phyloP scores from a whole-genome alignment of 2,329 filamentous ascomycete genomes.

The Nemania serpens region DNA sequence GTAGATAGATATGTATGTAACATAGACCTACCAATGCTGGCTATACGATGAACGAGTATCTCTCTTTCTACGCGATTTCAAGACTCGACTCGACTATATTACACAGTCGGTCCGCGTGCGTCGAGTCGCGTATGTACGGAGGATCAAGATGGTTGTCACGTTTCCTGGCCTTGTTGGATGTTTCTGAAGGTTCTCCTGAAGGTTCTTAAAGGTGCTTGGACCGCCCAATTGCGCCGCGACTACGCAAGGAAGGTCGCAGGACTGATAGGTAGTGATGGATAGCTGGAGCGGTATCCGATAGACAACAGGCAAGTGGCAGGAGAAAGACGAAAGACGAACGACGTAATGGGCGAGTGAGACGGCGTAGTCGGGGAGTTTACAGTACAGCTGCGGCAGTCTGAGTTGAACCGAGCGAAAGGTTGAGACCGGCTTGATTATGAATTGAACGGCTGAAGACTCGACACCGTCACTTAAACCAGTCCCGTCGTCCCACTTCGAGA shows the following conservation, averaged over 20 bases:
- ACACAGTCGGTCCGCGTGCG: slow-evolving; percentile 5
- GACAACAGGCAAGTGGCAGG: background rate
- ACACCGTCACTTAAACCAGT: too few relatives aligned
- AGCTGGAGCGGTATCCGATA: background rate
- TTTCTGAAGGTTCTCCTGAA: slow-evolving; percentile 8
- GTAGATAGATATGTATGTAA: background rate
- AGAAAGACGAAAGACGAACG: background rate
- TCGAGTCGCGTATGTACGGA: slow-evolving; percentile 7
- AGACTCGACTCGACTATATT: slow-evolving; percentile 3
- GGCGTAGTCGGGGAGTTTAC: background rate
- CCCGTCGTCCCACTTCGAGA: too few relatives aligned
- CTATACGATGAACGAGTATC: background rate
- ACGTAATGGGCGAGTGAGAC: background rate
- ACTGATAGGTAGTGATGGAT: too few relatives aligned
- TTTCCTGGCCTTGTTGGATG: slow-evolving; percentile 7
- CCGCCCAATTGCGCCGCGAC: slow-evolving; percentile 8
- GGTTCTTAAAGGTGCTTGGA: too few relatives aligned
- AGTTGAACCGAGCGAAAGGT: background rate
- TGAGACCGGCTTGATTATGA: too few relatives aligned
- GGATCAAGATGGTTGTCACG: slow-evolving; percentile 15
- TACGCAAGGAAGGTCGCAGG: background rate
- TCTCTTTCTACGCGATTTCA: slow-evolving; percentile 10
- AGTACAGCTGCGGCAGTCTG: background rate
- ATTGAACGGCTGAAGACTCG: too few relatives aligned
- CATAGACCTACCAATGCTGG: slow-evolving; percentile 3